Base-by-base conservation (phyloP, 2,329 filamentous ascomycete genomes). In the Neoascochyta sp. region DNA sequence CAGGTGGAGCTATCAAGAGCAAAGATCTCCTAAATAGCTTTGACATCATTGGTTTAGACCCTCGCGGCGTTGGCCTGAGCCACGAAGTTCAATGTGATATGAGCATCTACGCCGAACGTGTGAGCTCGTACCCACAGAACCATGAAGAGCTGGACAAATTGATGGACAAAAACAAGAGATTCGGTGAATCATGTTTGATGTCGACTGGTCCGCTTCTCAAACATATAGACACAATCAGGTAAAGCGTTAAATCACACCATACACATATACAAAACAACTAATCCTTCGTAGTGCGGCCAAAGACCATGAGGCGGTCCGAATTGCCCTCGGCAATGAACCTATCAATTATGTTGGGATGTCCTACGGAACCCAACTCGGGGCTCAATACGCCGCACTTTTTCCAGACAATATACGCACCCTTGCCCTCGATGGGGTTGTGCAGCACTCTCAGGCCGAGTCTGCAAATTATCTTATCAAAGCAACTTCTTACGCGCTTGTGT, bases 331-430 rank as follows among this genome's bases (percentile, higher is more conserved):
- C 3, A 54, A 59, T 9, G 54, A 60, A n/a, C 32, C 28, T 1
- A 27, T 67, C 19, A 65, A 62, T 32, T 68, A 52, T 22, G 33
- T 70, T 1, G 69, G 68, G 5, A 40, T 65, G 9, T 70, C 66
- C 2, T 72, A 73, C 43, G 68, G 69, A 5, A 64, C 64, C 2
- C 62, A 67, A 39, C 50, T 71, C 10, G 69, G 65, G 13, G 53
- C 57, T 6, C 57, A 62, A 21, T 72, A 71, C 39, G 67, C 68
- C 1, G 50, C 63, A 34, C 52, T 70, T 2, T 73, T 61, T 43
- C 68, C 69, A 4, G 41, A 66, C 8, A 64, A 62, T 16, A 53
- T 70, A 30, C 47, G 68, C 5, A 51, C 61, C 3, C 57, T 71
- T 39, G 62, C 55, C 0, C 55, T 72, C n/a, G 68, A 72, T 50